Percentiles rank a stretch among this genome's conserved stretches.
Evolutionary conservation across 257 asterid species (phyloP).

Genomic region (Cynanchum wilfordii): DNA sequence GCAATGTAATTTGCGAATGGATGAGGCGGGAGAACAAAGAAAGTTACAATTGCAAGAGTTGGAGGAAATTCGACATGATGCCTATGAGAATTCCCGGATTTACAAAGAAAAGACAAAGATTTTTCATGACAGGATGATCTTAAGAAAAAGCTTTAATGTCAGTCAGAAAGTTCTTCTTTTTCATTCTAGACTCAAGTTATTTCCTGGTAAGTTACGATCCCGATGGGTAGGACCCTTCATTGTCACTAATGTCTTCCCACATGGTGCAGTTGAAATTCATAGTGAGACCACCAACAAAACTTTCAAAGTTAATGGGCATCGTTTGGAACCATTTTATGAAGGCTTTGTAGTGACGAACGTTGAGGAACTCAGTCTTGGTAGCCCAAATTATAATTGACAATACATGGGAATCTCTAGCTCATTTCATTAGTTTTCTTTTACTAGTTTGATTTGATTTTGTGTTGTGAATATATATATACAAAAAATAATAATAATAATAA

Average conservation of each 20-base stretch:
- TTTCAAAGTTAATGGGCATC: background rate
- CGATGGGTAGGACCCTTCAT: background rate
- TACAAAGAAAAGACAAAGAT: background rate
- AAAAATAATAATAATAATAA: no score
- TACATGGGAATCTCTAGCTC: no score
- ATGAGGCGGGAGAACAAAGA: background rate
- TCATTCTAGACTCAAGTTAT: background rate
- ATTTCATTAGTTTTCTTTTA: no score
- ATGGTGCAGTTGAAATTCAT: background rate
- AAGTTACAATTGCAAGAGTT: slow-evolving; percentile 7
- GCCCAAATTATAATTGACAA: no score
- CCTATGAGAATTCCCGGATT: background rate
- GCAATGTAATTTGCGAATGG: background rate
- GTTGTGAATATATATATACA: no score
- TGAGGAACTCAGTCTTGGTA: no score
- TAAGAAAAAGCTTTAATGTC: background rate
- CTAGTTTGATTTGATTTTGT: no score
- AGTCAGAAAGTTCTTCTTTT: background rate
- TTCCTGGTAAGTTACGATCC: background rate
- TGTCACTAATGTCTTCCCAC: background rate
- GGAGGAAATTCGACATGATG: background rate
- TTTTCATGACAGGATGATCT: background rate
- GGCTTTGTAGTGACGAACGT: no score
- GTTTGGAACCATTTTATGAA: background rate
- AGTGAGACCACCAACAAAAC: background rate